phyloP scores from a whole-genome alignment of 208 protist species.

The Acanthamoeba royreba region DNA sequence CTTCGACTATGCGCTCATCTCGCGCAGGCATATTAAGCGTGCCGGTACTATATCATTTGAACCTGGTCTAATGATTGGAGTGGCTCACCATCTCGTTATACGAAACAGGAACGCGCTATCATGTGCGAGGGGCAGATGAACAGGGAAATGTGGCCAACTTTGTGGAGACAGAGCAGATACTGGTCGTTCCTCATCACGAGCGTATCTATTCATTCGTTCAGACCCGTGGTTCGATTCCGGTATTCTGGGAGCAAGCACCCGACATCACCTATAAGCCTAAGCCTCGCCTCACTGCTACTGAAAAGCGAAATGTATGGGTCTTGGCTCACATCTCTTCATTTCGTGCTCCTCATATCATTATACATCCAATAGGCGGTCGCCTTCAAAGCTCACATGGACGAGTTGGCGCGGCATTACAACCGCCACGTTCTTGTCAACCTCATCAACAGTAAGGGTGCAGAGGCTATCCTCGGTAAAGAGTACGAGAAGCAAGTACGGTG shows the following conservation, averaged over 20 bases:
- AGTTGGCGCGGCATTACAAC: not conserved
- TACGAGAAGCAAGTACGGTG: constrained; percentile 35
- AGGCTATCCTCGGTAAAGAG: not conserved
- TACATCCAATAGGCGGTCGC: not conserved
- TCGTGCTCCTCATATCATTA: too few relatives aligned
- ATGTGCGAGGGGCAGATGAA: too few relatives aligned
- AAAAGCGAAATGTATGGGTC: not conserved
- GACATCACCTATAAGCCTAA: constrained; percentile 38
- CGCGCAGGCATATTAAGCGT: constrained; percentile 46
- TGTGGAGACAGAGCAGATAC: constrained; percentile 82
- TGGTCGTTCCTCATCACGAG: constrained; percentile 1
- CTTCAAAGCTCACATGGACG: constrained; percentile 19
- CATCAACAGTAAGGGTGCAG: constrained; percentile 2
- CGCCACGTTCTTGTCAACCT: constrained; percentile 2
- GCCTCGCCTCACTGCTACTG: not conserved
- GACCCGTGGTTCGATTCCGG: constrained; percentile 76
- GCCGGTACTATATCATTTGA: too few relatives aligned
- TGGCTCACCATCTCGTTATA: too few relatives aligned
- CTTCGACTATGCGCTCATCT: constrained; percentile 60
- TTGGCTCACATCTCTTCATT: not conserved
- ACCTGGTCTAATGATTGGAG: too few relatives aligned
- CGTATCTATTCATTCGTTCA: constrained; percentile 72
- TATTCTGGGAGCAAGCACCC: constrained; percentile 31
- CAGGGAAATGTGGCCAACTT: constrained; percentile 81
- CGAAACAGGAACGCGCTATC: too few relatives aligned